Conservation (phyloP, 768 basidiomycete species). For the Tephrocybe sp. region DNA sequence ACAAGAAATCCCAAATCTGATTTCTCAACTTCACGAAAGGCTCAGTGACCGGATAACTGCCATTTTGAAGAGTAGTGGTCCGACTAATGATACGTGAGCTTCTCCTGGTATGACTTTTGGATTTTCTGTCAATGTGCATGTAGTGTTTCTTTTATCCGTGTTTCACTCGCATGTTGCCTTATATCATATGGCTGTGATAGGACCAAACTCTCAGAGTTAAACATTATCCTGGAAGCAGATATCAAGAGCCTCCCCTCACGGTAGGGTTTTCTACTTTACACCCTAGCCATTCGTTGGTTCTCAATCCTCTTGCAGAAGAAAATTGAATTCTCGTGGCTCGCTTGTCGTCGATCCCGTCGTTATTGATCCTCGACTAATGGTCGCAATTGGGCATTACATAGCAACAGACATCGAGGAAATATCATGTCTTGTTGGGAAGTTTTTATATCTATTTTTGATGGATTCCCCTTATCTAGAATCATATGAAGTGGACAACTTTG, state of each 20-base stretch:
- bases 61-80: constrained; percentile 29
- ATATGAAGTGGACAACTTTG: constrained; percentile 74
- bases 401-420: constrained; percentile 48
- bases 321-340: constrained; percentile 39
- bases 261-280: too few relatives aligned
- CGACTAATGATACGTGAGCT: constrained; percentile 36
- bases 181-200: constrained; percentile 69
- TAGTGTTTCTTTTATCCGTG: constrained; percentile 52
- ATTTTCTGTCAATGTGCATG: background rate
- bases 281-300: background rate
- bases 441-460: constrained; percentile 58
- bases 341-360: constrained; percentile 58
- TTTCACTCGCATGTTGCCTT: constrained; percentile 61
- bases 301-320: constrained; percentile 40
- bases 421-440: constrained; percentile 56
- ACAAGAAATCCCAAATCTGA: constrained; percentile 53
- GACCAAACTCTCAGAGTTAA: constrained; percentile 39
- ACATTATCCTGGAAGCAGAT: constrained; percentile 49
- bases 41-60: constrained; percentile 40
- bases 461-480: constrained; percentile 61
- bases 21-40: constrained; percentile 49
- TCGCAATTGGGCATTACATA: constrained; percentile 52
- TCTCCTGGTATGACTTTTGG: background rate
- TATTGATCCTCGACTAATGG: constrained; percentile 56
- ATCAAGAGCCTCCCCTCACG: constrained; percentile 53